phyloP scores from a whole-genome alignment of 2,329 filamentous ascomycete species.

The Pseudogymnoascus sp. region DNA sequence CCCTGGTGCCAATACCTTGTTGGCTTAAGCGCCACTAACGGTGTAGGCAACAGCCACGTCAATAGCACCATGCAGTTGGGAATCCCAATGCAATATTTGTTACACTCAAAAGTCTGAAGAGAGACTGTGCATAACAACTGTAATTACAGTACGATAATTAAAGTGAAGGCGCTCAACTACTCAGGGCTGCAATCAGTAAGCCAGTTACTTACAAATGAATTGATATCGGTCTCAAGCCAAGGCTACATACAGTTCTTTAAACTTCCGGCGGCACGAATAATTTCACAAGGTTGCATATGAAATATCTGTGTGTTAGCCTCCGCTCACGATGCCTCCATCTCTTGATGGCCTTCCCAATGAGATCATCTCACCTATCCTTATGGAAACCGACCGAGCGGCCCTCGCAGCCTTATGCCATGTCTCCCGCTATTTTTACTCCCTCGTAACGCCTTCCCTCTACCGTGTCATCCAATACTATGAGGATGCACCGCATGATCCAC shows the following conservation, averaged over 20 bases:
- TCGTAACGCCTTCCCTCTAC: not conserved
- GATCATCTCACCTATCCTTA: not conserved
- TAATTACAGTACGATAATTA: too few relatives aligned
- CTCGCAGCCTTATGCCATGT: not conserved
- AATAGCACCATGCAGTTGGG: not conserved
- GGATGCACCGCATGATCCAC: not conserved
- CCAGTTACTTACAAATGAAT: too few relatives aligned
- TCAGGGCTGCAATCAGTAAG: too few relatives aligned
- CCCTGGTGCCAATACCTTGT: not conserved
- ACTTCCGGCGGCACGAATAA: too few relatives aligned
- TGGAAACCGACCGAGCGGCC: not conserved
- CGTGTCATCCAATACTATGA: not conserved
- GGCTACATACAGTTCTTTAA: too few relatives aligned
- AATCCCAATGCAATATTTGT: not conserved
- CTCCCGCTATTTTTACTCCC: not conserved
- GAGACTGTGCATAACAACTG: too few relatives aligned
- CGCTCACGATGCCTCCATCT: not conserved
- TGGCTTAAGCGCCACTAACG: not conserved
- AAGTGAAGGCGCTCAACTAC: too few relatives aligned
- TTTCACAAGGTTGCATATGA: not conserved
- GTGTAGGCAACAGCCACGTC: not conserved
- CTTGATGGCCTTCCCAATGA: not conserved
- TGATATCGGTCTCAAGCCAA: too few relatives aligned
- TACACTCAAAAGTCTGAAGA: too few relatives aligned
- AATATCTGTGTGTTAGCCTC: not conserved